Base-by-base conservation (phyloP, 345 rosid species). In the Eutrema heterophyllum region DNA sequence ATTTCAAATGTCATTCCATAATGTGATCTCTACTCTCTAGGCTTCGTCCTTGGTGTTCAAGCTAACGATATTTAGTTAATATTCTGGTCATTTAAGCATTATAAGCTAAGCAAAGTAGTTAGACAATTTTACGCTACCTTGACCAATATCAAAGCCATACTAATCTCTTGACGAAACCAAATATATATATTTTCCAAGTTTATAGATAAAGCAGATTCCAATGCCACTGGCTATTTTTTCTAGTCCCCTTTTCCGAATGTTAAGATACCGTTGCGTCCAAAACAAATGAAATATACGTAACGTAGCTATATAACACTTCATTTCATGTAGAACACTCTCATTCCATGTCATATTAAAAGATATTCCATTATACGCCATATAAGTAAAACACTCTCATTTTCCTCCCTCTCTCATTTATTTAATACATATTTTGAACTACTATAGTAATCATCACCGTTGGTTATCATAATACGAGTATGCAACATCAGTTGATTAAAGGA, bases 311-410 rank as follows among this genome's bases (percentile, higher is more conserved):
- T 66, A 57, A 57, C 51, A 38, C 33, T 57, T 26, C 38, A 67
- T 49, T 57, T 58, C 61, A 58, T 58, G 38, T 66, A 57, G 21
- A 74, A 57, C n/a, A n/a, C n/a, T n/a, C n/a, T n/a, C n/a, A n/a
- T n/a, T n/a, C n/a, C n/a, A n/a, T n/a, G n/a, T n/a, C n/a, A n/a
- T n/a, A n/a, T n/a, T n/a, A n/a, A n/a, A 57, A 16, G 38, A 38
- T 29, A 74, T 30, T 15, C 26, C 78, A 66, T 30, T 45, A 65
- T 60, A 39, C 45, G 29, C 66, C 11, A 45, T 49, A 57, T 9
- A 50, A 67, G 32, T 18, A 64, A 57, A 68, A 75, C 56, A 60
- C 64, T 32, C 68, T 51, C 74, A 59, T 43, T 9, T 15, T 3
- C 35, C 43, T 59, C 55, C 11, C 41, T n/a, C 73, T 10, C 68